Percentiles rank a stretch among this genome's conserved stretches.
Evolutionary conservation across 306 rosid genomes (phyloP).

Genomic region (Castanea crenata): DNA sequence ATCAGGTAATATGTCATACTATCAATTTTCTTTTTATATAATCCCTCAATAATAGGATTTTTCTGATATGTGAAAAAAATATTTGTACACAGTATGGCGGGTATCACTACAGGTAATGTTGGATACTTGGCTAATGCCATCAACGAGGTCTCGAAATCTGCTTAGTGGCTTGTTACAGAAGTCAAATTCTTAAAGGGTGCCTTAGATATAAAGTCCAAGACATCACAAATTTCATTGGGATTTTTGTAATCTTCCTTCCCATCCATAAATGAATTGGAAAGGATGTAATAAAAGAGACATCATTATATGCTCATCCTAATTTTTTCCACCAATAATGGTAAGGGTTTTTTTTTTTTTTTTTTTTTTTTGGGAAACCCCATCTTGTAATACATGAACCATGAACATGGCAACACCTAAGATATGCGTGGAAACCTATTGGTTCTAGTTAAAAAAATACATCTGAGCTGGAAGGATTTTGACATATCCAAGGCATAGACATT

Average conservation of each 20-base stretch:
- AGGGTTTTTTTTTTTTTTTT: no score
- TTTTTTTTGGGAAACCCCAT: neutral
- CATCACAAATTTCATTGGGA: neutral
- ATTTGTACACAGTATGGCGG: slow-evolving; percentile 75
- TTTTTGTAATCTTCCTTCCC: neutral
- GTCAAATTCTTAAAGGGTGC: neutral
- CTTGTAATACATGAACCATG: slow-evolving; percentile 10
- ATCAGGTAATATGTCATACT: slow-evolving; percentile 52
- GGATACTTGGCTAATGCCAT: slow-evolving; percentile 84
- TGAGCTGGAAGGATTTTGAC: neutral
- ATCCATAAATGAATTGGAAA: neutral
- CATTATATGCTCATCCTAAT: slow-evolving; percentile 1
- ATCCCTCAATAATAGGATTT: neutral
- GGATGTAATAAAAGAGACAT: neutral
- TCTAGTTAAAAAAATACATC: neutral
- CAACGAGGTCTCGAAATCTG: slow-evolving; percentile 76
- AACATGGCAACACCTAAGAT: neutral
- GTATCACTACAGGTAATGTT: slow-evolving; percentile 77
- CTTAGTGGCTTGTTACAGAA: slow-evolving; percentile 21
- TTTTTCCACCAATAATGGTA: slow-evolving; percentile 2
- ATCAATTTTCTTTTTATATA: neutral
- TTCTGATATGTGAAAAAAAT: neutral
- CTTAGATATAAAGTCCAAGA: neutral
- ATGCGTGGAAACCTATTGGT: neutral
- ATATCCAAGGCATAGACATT: neutral